Evolutionary conservation across 805 yeast species (phyloP).

Genomic region (Wickerhamiella australiensis): DNA sequence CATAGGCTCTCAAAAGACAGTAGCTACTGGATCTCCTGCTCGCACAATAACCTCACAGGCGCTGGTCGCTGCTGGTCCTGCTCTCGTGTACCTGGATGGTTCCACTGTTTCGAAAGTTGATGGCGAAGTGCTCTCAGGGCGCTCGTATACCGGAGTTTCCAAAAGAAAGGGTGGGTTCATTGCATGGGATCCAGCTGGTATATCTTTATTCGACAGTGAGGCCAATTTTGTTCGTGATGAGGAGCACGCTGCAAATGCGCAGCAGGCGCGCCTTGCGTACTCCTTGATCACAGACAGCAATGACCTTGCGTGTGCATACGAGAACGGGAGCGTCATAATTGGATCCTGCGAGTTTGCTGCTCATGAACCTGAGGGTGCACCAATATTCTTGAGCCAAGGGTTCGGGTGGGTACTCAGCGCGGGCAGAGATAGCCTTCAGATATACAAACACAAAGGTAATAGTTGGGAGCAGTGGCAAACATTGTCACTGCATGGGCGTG

Average conservation of each 20-base stretch:
- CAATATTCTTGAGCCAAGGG: constrained; percentile 9
- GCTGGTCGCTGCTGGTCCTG: background rate
- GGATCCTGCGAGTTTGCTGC: constrained; percentile 13
- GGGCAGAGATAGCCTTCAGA: constrained; percentile 21
- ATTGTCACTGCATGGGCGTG: constrained; percentile 35
- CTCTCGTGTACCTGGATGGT: background rate
- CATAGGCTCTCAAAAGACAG: too few species aligned
- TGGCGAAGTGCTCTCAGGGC: background rate
- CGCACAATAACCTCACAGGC: background rate
- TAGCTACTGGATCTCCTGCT: too few species aligned
- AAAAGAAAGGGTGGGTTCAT: background rate
- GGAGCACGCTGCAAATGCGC: background rate
- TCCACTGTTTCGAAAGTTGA: background rate
- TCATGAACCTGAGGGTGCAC: constrained; percentile 21
- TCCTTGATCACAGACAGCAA: background rate
- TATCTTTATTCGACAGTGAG: background rate
- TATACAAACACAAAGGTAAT: constrained; percentile 1
- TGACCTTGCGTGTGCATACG: background rate
- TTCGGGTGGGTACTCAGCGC: constrained; percentile 10
- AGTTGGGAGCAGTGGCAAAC: constrained; percentile 49
- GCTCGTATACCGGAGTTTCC: background rate
- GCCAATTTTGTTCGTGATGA: background rate
- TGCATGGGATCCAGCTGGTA: background rate
- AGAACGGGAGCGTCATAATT: constrained; percentile 10
- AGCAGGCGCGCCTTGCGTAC: background rate